These are phyloP conservation scores for Ulota crispa DNA, from an alignment of 225 moss, liverwort and hornwort species.

Conservation along the genomic window DNA sequence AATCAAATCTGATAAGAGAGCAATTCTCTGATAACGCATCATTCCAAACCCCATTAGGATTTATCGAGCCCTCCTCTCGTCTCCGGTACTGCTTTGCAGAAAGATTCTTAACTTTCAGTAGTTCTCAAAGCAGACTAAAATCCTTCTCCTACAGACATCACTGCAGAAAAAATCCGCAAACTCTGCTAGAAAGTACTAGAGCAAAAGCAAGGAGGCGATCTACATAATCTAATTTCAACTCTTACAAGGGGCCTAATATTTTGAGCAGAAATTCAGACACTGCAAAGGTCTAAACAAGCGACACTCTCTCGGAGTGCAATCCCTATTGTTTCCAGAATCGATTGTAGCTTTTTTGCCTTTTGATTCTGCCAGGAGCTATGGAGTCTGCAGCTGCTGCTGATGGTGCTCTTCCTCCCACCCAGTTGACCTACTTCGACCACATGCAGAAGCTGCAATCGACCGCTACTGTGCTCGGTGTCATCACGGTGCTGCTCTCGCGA, in stretches of 20 bases:
- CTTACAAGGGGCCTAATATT: neutral
- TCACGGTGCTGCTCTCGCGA: conserved; percentile 27
- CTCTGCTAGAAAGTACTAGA: neutral
- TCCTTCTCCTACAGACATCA: neutral
- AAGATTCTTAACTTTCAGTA: neutral
- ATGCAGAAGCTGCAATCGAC: conserved; percentile 58
- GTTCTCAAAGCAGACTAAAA: neutral
- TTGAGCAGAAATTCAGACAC: neutral
- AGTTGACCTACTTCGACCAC: conserved; percentile 60
- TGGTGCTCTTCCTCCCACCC: conserved; percentile 36
- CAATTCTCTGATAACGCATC: too few relatives aligned
- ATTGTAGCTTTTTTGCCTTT: neutral
- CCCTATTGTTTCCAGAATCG: neutral
- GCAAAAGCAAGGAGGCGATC: neutral
- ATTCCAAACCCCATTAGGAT: neutral
- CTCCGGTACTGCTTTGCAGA: neutral
- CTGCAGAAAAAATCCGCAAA: neutral
- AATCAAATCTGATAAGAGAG: too few relatives aligned
- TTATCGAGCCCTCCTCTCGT: neutral
- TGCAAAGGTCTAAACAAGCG: neutral
- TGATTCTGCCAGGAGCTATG: neutral
- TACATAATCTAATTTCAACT: neutral
- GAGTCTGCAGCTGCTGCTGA: neutral
- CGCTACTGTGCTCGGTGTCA: conserved; percentile 37
- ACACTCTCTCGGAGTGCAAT: neutral